Percentiles rank a stretch among this genome's conserved stretches.
phyloP scores from a whole-genome alignment of 2,329 filamentous ascomycete species.

The Amylocarpus encephaloides region DNA sequence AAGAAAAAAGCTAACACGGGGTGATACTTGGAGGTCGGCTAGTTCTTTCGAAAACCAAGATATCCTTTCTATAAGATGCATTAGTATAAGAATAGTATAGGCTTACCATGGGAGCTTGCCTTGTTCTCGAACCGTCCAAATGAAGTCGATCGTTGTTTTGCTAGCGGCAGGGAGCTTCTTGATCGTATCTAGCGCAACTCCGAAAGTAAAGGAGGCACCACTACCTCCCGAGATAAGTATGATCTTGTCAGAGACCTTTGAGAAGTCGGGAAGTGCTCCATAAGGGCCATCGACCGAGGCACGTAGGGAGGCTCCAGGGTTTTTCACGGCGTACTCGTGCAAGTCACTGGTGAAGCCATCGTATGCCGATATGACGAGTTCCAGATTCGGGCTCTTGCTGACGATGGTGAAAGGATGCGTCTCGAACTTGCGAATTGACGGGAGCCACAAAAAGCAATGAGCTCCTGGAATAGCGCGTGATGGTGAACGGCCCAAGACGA shows the following conservation, averaged over 20 bases:
- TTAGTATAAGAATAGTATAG: not conserved
- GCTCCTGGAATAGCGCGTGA: constrained; percentile 44
- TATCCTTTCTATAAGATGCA: constrained; percentile 12
- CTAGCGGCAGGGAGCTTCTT: constrained; percentile 33
- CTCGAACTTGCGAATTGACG: constrained; percentile 48
- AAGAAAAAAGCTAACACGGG: constrained; percentile 28
- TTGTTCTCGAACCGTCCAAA: constrained; percentile 43
- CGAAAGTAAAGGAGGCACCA: constrained; percentile 53
- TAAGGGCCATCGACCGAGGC: constrained; percentile 55
- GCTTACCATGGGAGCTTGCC: constrained; percentile 29
- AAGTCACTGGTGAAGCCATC: constrained; percentile 54
- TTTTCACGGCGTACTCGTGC: constrained; percentile 43
- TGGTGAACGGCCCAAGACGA: constrained; percentile 46
- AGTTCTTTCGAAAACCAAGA: constrained; percentile 25
- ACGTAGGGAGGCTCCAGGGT: constrained; percentile 43
- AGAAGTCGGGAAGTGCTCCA: constrained; percentile 47
- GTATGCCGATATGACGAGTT: constrained; percentile 53
- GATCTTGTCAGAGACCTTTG: constrained; percentile 44
- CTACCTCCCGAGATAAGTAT: constrained; percentile 56
- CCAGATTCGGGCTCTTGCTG: constrained; percentile 30
- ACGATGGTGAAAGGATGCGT: constrained; percentile 61
- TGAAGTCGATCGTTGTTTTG: constrained; percentile 37
- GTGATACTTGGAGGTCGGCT: constrained; percentile 24
- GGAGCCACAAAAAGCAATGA: constrained; percentile 61
- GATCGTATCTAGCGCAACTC: constrained; percentile 41